Percentiles rank a stretch among this genome's conserved stretches.
These are phyloP conservation scores for Ceriops decandra DNA, from an alignment of 345 rosid genomes.

Conservation along the genomic window DNA sequence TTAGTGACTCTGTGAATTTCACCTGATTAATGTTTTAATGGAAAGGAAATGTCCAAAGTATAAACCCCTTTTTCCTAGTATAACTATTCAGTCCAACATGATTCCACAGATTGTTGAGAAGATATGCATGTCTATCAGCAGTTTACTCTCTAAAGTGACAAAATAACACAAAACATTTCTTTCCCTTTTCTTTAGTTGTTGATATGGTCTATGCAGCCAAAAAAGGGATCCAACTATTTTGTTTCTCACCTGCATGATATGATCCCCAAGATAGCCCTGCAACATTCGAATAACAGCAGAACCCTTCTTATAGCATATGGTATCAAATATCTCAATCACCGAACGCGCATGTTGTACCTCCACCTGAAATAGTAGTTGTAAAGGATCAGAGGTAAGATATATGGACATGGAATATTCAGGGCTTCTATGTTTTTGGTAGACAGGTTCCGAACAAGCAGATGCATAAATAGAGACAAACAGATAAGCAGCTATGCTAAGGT, in stretches of 20 bases:
- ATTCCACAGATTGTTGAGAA: too few relatives aligned
- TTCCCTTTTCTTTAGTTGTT: too few relatives aligned
- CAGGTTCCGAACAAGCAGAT: background rate
- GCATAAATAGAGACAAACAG: background rate
- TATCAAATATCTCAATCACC: slow-evolving; percentile 35
- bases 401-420: too few relatives aligned
- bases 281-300: slow-evolving; percentile 42
- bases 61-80: too few relatives aligned
- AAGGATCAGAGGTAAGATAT: background rate
- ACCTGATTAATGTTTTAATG: too few relatives aligned
- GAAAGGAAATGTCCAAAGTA: too few relatives aligned
- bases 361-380: slow-evolving; percentile 20
- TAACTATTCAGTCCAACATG: too few relatives aligned
- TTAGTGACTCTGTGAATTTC: too few relatives aligned
- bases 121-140: too few relatives aligned
- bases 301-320: slow-evolving; percentile 39
- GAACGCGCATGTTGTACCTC: slow-evolving; percentile 28
- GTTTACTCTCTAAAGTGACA: too few relatives aligned
- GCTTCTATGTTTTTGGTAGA: background rate
- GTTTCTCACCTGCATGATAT: slow-evolving; percentile 28
- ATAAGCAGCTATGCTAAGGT: background rate
- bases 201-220: background rate
- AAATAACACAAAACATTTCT: too few relatives aligned
- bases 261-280: slow-evolving; percentile 40
- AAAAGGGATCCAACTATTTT: background rate